A percentile compares a stretch with the other conserved stretches of the same genome.
These are phyloP conservation scores for Zizania palustris DNA, from an alignment of 202 grass and related monocot genomes.

Conservation along the genomic window DNA sequence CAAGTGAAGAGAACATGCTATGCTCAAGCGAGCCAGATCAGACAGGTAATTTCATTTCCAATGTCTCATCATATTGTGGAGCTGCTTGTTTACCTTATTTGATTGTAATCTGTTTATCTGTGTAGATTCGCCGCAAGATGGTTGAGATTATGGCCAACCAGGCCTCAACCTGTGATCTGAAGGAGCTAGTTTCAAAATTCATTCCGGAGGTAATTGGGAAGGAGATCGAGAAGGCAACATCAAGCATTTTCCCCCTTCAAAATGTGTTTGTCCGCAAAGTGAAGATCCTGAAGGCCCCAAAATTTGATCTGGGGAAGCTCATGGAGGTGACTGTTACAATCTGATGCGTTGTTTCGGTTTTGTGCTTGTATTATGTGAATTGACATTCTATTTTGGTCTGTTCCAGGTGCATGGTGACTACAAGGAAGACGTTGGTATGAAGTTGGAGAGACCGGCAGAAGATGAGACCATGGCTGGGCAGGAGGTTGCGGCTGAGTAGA, in stretches of 20 bases:
- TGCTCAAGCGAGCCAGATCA: constrained; percentile 73
- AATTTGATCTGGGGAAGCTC: constrained; percentile 79
- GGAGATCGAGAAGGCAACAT: too few relatives aligned
- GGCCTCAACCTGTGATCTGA: constrained; percentile 61
- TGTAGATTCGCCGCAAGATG: constrained; percentile 77
- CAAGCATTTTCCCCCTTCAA: too few relatives aligned
- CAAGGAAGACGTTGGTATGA: constrained; percentile 70
- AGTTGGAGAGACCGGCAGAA: constrained; percentile 64
- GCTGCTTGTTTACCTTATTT: constrained; percentile 18
- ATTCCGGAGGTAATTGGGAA: constrained; percentile 78
- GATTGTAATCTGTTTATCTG: constrained; percentile 7
- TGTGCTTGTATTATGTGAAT: too few relatives aligned
- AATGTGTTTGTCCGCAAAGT: constrained; percentile 80
- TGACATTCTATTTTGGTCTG: not conserved
- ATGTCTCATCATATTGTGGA: too few relatives aligned
- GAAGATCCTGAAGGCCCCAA: constrained; percentile 78
- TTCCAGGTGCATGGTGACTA: constrained; percentile 77
- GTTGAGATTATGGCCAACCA: constrained; percentile 72
- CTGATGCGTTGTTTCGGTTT: too few relatives aligned
- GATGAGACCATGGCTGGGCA: constrained; percentile 46
- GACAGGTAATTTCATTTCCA: too few relatives aligned
- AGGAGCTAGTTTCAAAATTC: constrained; percentile 71
- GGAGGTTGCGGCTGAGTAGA: constrained; percentile 53
- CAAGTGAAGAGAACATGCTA: constrained; percentile 79
- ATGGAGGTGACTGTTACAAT: constrained; percentile 67